Evolutionary conservation across 768 basidiomycete genomes (phyloP), one percentile per base, ranked within the genome.

Genomic region (Gymnopilus dilepis): DNA sequence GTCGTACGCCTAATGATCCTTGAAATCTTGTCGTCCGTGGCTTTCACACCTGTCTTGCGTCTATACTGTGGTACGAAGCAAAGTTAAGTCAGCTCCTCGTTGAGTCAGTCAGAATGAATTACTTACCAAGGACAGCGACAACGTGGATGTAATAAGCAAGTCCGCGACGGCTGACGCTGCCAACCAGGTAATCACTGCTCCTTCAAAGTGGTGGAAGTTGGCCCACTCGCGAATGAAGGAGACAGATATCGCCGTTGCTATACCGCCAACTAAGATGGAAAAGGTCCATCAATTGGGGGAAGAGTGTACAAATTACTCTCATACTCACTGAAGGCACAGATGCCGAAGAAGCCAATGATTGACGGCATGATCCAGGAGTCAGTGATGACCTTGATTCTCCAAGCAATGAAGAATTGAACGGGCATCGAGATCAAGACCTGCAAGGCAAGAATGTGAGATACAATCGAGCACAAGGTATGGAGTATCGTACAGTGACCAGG

Each of bases 71-170:
- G 38, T 21, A 54, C 6, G 5, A 9, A 26, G 33, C 22, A n/a
- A n/a, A 31, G 3, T 9, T 50, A 7, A 50, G 45, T 26, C 24
- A 26, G 2, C 26, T 17, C 45, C 6, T 13, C 22, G 28, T 7
- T 3, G 26, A 34, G 12, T 12, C n/a, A 21, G 50, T n/a, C n/a
- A n/a, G 51, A 19, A 24, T 45, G 26, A 5, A 28, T 24, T 21
- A 67, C 78, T 22, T 61, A 83, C 85, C 71, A 86, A 67, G 37
- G 74, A 78, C 53, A 72, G 66, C 7, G 80, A 78, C 8, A 86
- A 73, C 0, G 76, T 61, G 0, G 67, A 59, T 0, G 85, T 80
- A 50, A 86, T 86, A 9, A 83, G 64, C 11, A 80, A 65, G 65
- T 86, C 86, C 11, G 79, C 78, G 9, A 76, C 70, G 6, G 78